A percentile compares a stretch with the other conserved stretches of the same genome.
Evolutionary conservation across 2,329 filamentous ascomycete species (phyloP).

Genomic region (Escovopsis sp.): DNA sequence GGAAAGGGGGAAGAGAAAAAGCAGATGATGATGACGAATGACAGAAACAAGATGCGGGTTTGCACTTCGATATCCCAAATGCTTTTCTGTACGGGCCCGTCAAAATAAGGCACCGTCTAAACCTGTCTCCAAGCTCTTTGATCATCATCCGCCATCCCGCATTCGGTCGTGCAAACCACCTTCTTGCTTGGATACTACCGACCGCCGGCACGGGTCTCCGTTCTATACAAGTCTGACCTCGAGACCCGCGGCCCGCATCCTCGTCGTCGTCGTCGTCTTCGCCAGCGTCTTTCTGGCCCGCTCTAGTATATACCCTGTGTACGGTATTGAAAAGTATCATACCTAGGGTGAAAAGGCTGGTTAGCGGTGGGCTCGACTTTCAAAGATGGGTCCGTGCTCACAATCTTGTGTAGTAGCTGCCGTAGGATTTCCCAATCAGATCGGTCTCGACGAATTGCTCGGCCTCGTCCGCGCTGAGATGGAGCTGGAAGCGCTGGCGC

Average conservation of each 20-base stretch:
- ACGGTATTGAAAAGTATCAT: slow-evolving; percentile 77
- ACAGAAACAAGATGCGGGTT: not conserved
- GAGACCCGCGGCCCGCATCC: too few relatives aligned
- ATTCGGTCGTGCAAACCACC: not conserved
- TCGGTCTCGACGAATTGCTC: slow-evolving; percentile 70
- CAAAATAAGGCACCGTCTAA: not conserved
- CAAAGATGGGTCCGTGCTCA: slow-evolving; percentile 26
- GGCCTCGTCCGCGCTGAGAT: slow-evolving; percentile 69
- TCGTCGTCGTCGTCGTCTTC: too few relatives aligned
- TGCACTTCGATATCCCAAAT: slow-evolving; percentile 2
- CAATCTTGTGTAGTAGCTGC: slow-evolving; percentile 78
- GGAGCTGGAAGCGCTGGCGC: slow-evolving; percentile 63
- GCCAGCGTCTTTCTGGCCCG: too few relatives aligned
- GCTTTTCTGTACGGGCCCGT: not conserved
- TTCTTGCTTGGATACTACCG: not conserved
- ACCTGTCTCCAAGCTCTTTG: too few relatives aligned
- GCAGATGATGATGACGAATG: not conserved
- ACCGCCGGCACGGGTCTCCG: too few relatives aligned
- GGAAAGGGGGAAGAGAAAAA: not conserved
- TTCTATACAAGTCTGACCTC: too few relatives aligned
- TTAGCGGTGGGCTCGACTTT: slow-evolving; percentile 1
- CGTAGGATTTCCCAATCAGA: slow-evolving; percentile 64
- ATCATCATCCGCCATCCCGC: not conserved
- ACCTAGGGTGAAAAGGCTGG: slow-evolving; percentile 30
- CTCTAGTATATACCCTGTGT: slow-evolving; percentile 71